Percentiles rank a stretch among this genome's conserved stretches.
phyloP scores from a whole-genome alignment of 2,329 filamentous ascomycete genomes.

The Davidsoniella eucalypti region DNA sequence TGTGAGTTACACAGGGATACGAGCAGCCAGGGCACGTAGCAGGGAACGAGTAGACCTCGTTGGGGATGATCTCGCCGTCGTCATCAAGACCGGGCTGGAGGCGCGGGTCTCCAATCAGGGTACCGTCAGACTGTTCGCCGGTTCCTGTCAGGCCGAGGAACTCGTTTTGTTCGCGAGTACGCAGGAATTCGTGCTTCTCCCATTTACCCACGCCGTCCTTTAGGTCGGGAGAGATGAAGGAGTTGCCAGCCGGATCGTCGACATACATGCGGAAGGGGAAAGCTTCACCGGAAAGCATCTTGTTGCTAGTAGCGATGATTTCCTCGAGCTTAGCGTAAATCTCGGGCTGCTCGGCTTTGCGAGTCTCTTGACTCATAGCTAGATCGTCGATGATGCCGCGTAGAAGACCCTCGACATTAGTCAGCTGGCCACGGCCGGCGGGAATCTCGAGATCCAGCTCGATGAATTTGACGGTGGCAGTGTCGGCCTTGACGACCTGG shows the following conservation, averaged over 20 bases:
- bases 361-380: slow-evolving; percentile 62
- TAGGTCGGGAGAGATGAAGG: slow-evolving; percentile 81
- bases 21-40: slow-evolving; percentile 83
- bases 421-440: slow-evolving; percentile 74
- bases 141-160: slow-evolving; percentile 57
- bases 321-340: slow-evolving; percentile 61
- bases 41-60: slow-evolving; percentile 86
- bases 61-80: slow-evolving; percentile 70
- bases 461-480: slow-evolving; percentile 69
- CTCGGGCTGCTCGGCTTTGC: slow-evolving; percentile 64
- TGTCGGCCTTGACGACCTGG: slow-evolving; percentile 85
- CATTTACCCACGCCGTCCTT: slow-evolving; percentile 74
- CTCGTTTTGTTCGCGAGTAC: slow-evolving; percentile 74
- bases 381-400: slow-evolving; percentile 65
- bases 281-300: slow-evolving; percentile 59
- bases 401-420: slow-evolving; percentile 82
- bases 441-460: slow-evolving; percentile 90
- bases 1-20: slow-evolving; percentile 74
- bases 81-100: slow-evolving; percentile 21
- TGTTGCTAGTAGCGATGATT: slow-evolving; percentile 55
- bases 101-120: slow-evolving; percentile 19
- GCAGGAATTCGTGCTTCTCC: slow-evolving; percentile 66
- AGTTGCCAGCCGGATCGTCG: slow-evolving; percentile 89
- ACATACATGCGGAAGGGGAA: slow-evolving; percentile 81
- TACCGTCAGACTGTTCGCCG: slow-evolving; percentile 22